Conservation (phyloP, 176 grass and related monocot genomes). For the Poa pratensis region DNA sequence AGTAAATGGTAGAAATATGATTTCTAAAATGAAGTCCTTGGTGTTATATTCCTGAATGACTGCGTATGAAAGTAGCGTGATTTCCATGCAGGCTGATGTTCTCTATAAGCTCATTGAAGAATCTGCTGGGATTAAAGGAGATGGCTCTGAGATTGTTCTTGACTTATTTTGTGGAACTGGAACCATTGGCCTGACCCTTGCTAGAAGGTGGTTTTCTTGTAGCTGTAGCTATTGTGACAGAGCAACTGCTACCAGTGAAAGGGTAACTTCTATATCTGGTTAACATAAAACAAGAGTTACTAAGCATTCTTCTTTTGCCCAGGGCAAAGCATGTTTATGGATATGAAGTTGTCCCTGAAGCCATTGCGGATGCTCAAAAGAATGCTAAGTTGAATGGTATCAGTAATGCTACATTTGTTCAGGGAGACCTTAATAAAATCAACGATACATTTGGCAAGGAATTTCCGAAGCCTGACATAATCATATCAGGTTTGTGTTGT, state of each 20-base stretch:
- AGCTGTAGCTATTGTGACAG: not conserved
- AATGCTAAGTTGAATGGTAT: slow-evolving; percentile 86
- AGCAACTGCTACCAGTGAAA: not conserved
- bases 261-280: slow-evolving; percentile 5
- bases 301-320: slow-evolving; percentile 38
- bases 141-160: slow-evolving; percentile 90
- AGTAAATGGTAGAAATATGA: not conserved
- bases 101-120: slow-evolving; percentile 91
- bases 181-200: slow-evolving; percentile 95
- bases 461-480: slow-evolving; percentile 85
- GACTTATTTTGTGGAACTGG: slow-evolving; percentile 98
- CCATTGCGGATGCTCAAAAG: slow-evolving; percentile 73
- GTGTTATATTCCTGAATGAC: not conserved
- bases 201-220: slow-evolving; percentile 60
- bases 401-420: slow-evolving; percentile 88
- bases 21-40: slow-evolving; percentile 12
- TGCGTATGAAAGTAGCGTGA: slow-evolving; percentile 1
- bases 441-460: slow-evolving; percentile 81
- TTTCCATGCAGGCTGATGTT: slow-evolving; percentile 76
- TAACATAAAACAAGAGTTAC: slow-evolving; percentile 26
- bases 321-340: slow-evolving; percentile 91
- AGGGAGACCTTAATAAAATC: slow-evolving; percentile 97
- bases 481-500: slow-evolving; percentile 78
- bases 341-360: slow-evolving; percentile 93
- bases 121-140: slow-evolving; percentile 81